Conservation (phyloP, 345 rosid genomes). For the Adansonia digitata region DNA sequence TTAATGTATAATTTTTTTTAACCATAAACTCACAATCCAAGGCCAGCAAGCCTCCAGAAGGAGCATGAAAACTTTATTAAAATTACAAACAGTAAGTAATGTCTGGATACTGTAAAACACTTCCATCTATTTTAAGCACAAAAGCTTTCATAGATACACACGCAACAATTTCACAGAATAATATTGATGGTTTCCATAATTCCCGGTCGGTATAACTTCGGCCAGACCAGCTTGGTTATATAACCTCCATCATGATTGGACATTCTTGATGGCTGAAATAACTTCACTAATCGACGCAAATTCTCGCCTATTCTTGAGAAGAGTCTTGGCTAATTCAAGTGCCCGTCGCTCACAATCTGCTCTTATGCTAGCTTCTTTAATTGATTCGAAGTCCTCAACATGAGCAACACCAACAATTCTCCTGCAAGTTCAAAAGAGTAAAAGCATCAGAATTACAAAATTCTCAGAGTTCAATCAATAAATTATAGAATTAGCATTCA, state of each 20-base stretch:
- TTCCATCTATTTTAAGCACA: background rate
- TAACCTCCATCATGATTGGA: background rate
- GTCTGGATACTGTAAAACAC: background rate
- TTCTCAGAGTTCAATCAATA: background rate
- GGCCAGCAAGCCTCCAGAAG: background rate
- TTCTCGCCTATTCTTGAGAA: constrained; percentile 74
- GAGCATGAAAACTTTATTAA: background rate
- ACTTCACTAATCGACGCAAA: constrained; percentile 63
- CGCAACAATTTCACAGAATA: background rate
- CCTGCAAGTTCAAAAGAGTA: constrained; percentile 31
- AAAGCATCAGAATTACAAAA: background rate
- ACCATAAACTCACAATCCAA: background rate
- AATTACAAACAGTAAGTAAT: background rate
- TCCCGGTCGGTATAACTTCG: no score
- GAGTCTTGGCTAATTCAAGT: constrained; percentile 58
- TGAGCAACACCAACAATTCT: constrained; percentile 96
- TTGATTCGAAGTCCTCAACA: constrained; percentile 95
- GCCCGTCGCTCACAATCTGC: constrained; percentile 75
- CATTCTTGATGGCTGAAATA: constrained; percentile 45
- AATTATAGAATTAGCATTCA: background rate
- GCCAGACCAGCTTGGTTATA: no score
- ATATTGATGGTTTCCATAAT: no score
- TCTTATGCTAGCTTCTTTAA: constrained; percentile 46
- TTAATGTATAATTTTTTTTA: no score
- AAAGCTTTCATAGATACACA: no score